Evolutionary conservation across 345 rosid genomes (phyloP).

Genomic region (Trapa bicornis): DNA sequence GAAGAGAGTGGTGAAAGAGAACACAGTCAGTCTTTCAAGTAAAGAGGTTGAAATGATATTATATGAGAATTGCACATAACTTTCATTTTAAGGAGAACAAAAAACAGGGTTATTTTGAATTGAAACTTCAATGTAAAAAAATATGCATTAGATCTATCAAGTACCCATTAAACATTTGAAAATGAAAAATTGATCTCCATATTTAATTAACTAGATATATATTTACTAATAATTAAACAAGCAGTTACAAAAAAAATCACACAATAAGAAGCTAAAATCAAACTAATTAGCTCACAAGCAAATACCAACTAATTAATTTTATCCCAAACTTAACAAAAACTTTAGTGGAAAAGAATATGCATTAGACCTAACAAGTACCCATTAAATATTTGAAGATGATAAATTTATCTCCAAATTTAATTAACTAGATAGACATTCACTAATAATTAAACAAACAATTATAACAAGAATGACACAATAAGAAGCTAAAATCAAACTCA

Average conservation of each 20-base stretch:
- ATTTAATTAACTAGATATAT: not conserved
- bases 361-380: not conserved
- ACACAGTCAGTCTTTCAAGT: no score
- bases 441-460: not conserved
- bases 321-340: constrained; percentile 19
- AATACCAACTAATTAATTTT: not conserved
- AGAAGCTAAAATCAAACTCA: not conserved
- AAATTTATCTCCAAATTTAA: not conserved
- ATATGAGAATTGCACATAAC: no score
- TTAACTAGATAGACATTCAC: not conserved
- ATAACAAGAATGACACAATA: not conserved
- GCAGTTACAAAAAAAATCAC: not conserved
- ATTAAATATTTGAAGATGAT: not conserved
- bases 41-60: no score
- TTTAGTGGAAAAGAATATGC: not conserved
- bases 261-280: not conserved
- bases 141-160: not conserved
- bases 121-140: not conserved
- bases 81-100: no score
- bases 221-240: not conserved
- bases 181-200: not conserved
- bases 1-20: no score
- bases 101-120: no score
- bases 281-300: not conserved
- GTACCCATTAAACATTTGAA: not conserved